Base-by-base conservation (phyloP, 495 filamentous ascomycete species). In the Penicillium lividum region DNA sequence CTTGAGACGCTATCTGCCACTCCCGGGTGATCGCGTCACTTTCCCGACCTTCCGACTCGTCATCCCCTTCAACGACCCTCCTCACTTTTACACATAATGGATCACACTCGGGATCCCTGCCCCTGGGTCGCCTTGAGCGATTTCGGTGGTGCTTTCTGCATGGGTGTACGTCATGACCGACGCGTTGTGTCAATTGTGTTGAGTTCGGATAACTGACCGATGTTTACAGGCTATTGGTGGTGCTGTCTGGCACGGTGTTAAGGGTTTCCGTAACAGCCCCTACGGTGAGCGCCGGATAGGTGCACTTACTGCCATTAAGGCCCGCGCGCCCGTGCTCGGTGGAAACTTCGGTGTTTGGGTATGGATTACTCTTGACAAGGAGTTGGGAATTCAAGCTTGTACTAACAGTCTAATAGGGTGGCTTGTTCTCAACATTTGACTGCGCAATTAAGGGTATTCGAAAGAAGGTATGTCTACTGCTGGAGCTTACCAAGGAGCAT, bases 121-220 rank as follows among this genome's bases (percentile, higher is more conserved):
- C 94, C 95, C 40, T 97, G 91, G 91, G 93, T 98, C 65, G 86
- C 92, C 57, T 82, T 98, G 58, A 96, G 89, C 72, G 94, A 98
- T 72, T 97, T 97, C 63, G 94, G 94, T 61, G 94, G 94, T 73
- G 95, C 94, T 51, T 98, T 98, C 70, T 87, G 85, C 67, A 98
- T 98, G 93, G 93, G 93, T 58, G 92, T 95, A 89, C 54, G 89
- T 85, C 42, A 49, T 54, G 38, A 15, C n/a, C 38, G 38, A 25
- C 42, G 38, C 29, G 16, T 47, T 28, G 42, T 15, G 53, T 53
- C 42, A 18, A 15, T 53, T 58, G 28, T 16, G 38, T 31, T 55
- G 42, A 27, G 11, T 31, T 40, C 13, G 50, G 7, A 28, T 16
- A 53, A 56, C 56, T 67, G 61, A 63, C 58, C 38, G 42, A 44